Percentiles rank a stretch among this genome's conserved stretches.
phyloP scores from a whole-genome alignment of 2,329 filamentous ascomycete genomes.

The Sclerotinia spermophila region DNA sequence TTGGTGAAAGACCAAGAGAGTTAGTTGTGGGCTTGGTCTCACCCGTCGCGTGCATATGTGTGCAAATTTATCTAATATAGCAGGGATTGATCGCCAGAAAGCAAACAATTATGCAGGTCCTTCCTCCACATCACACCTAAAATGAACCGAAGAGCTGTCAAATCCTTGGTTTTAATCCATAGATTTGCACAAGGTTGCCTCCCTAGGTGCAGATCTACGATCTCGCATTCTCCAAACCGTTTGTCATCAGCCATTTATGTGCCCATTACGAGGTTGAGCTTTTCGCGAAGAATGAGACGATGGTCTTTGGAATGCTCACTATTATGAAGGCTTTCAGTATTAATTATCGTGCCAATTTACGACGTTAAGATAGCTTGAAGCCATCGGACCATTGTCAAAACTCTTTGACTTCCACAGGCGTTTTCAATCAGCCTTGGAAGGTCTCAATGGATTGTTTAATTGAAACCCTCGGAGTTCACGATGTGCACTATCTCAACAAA shows the following conservation, averaged over 20 bases:
- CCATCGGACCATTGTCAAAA: not conserved
- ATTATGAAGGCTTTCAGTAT: not conserved
- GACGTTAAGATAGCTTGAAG: not conserved
- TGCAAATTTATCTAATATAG: constrained; percentile 11
- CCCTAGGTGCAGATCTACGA: constrained; percentile 14
- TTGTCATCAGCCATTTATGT: constrained; percentile 8
- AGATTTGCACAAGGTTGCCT: constrained; percentile 12
- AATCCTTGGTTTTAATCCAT: not conserved
- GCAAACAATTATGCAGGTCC: constrained; percentile 13
- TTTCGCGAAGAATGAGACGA: constrained; percentile 15
- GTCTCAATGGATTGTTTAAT: constrained; percentile 8
- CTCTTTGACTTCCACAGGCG: not conserved
- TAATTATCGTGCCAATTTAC: not conserved
- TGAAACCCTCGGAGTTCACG: not conserved
- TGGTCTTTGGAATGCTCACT: constrained; percentile 14
- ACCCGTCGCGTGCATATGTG: constrained; percentile 20
- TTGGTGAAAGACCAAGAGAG: constrained; percentile 8
- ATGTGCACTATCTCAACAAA: constrained; percentile 1
- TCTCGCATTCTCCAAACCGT: constrained; percentile 13
- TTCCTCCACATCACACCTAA: constrained; percentile 8
- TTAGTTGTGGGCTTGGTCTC: constrained; percentile 9
- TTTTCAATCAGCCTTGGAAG: not conserved
- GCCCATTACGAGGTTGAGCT: not conserved
- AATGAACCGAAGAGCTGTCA: not conserved
- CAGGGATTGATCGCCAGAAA: constrained; percentile 2